These are phyloP conservation scores for Penicillium herquei DNA, from an alignment of 495 filamentous ascomycete genomes.

Conservation along the genomic window DNA sequence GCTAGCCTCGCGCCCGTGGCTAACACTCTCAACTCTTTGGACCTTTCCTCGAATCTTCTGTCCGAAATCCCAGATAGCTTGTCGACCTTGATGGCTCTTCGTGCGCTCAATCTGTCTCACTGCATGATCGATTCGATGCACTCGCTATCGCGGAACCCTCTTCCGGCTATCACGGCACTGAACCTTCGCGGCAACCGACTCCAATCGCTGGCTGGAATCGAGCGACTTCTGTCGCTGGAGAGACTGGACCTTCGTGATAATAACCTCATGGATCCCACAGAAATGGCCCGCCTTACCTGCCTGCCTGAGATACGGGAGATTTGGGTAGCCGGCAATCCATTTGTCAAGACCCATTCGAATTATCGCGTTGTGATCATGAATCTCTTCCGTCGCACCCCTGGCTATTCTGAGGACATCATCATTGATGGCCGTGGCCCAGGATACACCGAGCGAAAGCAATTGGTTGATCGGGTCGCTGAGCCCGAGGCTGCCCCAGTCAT, in stretches of 20 bases:
- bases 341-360: constrained; percentile 78
- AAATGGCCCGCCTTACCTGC: constrained; percentile 84
- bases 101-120: constrained; percentile 86
- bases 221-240: constrained; percentile 83
- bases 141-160: constrained; percentile 78
- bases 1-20: constrained; percentile 76
- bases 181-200: constrained; percentile 91
- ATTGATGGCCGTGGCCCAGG: constrained; percentile 81
- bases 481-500: constrained; percentile 73
- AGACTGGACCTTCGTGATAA: constrained; percentile 92
- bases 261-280: constrained; percentile 81
- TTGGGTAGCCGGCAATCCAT: constrained; percentile 87
- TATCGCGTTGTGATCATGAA: constrained; percentile 94
- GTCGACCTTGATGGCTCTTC: constrained; percentile 73
- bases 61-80: constrained; percentile 87
- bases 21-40: constrained; percentile 82
- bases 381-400: constrained; percentile 88
- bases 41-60: constrained; percentile 89
- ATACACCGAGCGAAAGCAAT: constrained; percentile 76
- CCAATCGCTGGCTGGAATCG: constrained; percentile 83
- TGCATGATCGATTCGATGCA: constrained; percentile 98
- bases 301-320: constrained; percentile 90
- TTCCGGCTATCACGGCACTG: constrained; percentile 89
- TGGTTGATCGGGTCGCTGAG: constrained; percentile 79
- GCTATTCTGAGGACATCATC: constrained; percentile 84